Conservation (phyloP, 2,329 filamentous ascomycete genomes). For the Teratosphaeria epicoccoides region DNA sequence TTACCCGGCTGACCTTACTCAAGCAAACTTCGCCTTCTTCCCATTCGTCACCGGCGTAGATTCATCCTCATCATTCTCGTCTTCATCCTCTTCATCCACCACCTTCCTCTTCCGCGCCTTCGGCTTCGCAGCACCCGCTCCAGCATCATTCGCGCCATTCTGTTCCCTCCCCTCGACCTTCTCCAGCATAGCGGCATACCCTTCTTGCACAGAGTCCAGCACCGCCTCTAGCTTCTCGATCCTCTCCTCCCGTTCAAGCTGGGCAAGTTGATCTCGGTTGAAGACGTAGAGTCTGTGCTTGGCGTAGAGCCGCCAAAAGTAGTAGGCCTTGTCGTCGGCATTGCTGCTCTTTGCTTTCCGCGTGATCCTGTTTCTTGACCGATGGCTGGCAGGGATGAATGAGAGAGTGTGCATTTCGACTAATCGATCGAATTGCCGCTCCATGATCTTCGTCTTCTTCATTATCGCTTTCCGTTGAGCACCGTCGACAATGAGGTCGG, state of each 20-base stretch:
- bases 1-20: not conserved
- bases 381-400: constrained; percentile 42
- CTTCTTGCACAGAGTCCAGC: constrained; percentile 56
- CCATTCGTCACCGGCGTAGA: not conserved
- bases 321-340: constrained; percentile 52
- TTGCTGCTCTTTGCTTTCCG: constrained; percentile 39
- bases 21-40: not conserved
- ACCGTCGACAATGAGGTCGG: constrained; percentile 47
- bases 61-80: constrained; percentile 2
- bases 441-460: constrained; percentile 56
- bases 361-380: constrained; percentile 35
- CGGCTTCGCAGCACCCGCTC: not conserved
- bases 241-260: constrained; percentile 58
- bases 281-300: constrained; percentile 68
- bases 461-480: constrained; percentile 48
- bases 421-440: constrained; percentile 64
- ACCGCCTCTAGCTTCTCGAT: constrained; percentile 63
- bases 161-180: constrained; percentile 29
- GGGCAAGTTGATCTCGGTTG: constrained; percentile 59
- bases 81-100: constrained; percentile 3
- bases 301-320: constrained; percentile 62
- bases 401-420: constrained; percentile 64
- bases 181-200: constrained; percentile 59
- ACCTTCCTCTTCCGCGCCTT: constrained; percentile 6
- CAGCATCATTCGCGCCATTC: not conserved